phyloP scores from a whole-genome alignment of 345 rosid species.

The Pseudoturritis turrita region DNA sequence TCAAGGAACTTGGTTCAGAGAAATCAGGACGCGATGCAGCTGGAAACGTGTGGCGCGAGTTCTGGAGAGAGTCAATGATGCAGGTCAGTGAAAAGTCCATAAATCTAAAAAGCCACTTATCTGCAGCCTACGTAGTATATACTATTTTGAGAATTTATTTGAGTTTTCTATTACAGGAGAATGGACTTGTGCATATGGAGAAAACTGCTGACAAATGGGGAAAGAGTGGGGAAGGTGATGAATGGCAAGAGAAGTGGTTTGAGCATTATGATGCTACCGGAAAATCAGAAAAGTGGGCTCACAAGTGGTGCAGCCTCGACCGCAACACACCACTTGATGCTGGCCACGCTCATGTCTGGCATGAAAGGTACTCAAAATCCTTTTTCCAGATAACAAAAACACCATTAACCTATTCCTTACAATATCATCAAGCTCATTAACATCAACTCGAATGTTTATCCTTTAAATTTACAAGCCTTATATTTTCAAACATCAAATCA shows the following conservation, averaged over 20 bases:
- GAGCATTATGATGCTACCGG: slow-evolving; percentile 88
- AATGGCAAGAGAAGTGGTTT: slow-evolving; percentile 97
- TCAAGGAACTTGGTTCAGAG: slow-evolving; percentile 97
- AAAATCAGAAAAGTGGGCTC: slow-evolving; percentile 90
- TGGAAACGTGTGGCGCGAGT: slow-evolving; percentile 88
- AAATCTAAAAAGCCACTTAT: neutral
- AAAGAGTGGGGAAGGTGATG: slow-evolving; percentile 74
- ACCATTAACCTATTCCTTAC: neutral
- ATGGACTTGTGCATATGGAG: slow-evolving; percentile 73
- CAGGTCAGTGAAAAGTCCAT: slow-evolving; percentile 49
- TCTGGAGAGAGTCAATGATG: slow-evolving; percentile 85
- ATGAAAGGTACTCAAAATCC: slow-evolving; percentile 64
- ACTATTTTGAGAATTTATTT: neutral
- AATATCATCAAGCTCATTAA: neutral
- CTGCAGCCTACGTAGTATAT: neutral
- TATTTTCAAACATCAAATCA: neutral
- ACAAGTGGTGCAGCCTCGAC: slow-evolving; percentile 94
- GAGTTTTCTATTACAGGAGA: slow-evolving; percentile 38
- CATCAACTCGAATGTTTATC: neutral
- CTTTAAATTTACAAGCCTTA: neutral
- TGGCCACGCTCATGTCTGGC: slow-evolving; percentile 99
- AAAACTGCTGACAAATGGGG: slow-evolving; percentile 99
- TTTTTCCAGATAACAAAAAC: neutral
- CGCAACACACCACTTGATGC: slow-evolving; percentile 67
- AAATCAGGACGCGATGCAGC: slow-evolving; percentile 83